Percentiles rank a stretch among this genome's conserved stretches.
Evolutionary conservation across 495 filamentous ascomycete species (phyloP).

Genomic region (Cercophora scortea): DNA sequence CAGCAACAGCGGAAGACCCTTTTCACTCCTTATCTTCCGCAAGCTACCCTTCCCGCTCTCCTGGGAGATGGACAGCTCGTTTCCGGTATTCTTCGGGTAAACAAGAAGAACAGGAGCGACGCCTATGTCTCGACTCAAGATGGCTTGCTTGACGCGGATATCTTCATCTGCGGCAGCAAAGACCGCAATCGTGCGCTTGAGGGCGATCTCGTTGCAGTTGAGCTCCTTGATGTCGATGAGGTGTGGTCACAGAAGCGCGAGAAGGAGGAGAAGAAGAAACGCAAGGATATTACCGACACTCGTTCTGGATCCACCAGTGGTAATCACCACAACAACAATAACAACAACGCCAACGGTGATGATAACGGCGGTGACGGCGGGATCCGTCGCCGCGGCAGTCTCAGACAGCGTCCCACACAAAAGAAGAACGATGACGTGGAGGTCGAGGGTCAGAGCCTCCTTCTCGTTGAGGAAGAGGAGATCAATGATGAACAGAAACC

Average conservation of each 20-base stretch:
- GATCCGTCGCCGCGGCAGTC: conserved; percentile 84
- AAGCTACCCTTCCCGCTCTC: conserved; percentile 87
- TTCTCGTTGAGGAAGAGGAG: conserved; percentile 96
- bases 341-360: conserved; percentile 56
- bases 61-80: conserved; percentile 90
- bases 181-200: conserved; percentile 94
- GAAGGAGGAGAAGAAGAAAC: conserved; percentile 99
- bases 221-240: conserved; percentile 95
- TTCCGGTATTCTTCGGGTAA: conserved; percentile 91
- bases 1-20: conserved; percentile 96
- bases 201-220: conserved; percentile 90
- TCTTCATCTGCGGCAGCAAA: conserved; percentile 99
- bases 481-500: conserved; percentile 98
- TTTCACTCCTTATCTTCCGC: conserved; percentile 95
- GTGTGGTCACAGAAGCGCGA: conserved; percentile 98
- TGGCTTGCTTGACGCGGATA: conserved; percentile 83
- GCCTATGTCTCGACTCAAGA: conserved; percentile 94
- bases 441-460: conserved; percentile 93
- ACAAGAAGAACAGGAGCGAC: conserved; percentile 99
- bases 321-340: conserved; percentile 58
- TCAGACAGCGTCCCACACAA: conserved; percentile 92
- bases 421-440: conserved; percentile 99
- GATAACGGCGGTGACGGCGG: conserved; percentile 71
- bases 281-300: conserved; percentile 94
- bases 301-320: conserved; percentile 66